Evolutionary conservation across 345 rosid species (phyloP).

Genomic region (Bretschneidera sinensis): DNA sequence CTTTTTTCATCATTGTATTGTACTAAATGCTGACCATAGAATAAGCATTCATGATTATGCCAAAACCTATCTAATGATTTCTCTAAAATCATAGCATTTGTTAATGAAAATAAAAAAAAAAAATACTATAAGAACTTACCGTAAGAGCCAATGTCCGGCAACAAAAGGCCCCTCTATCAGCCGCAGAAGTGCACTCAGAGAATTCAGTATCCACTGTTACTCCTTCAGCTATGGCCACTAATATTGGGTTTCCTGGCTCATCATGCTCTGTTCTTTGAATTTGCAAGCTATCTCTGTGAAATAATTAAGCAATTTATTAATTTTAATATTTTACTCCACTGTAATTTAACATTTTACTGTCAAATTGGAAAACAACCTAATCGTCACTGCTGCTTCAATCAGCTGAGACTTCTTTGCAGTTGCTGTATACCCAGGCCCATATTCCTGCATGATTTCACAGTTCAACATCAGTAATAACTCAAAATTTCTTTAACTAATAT

Average conservation of each 20-base stretch:
- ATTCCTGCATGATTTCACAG: slow-evolving; percentile 40
- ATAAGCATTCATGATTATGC: no score
- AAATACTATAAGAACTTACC: slow-evolving; percentile 39
- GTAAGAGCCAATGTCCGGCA: slow-evolving; percentile 59
- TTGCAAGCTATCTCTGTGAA: slow-evolving; percentile 53
- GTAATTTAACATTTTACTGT: no score
- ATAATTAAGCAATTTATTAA: not conserved
- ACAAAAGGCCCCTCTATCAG: slow-evolving; percentile 45
- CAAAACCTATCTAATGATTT: no score
- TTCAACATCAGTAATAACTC: not conserved
- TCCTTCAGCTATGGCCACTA: slow-evolving; percentile 20
- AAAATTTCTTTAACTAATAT: no score
- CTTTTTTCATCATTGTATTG: no score
- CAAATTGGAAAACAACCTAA: slow-evolving; percentile 38
- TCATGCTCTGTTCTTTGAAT: slow-evolving; percentile 34
- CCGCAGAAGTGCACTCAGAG: slow-evolving; percentile 41
- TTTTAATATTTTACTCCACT: no score
- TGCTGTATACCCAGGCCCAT: slow-evolving; percentile 68
- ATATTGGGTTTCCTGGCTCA: slow-evolving; percentile 19
- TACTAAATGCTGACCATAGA: no score
- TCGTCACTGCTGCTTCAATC: slow-evolving; percentile 50
- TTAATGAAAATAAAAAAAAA: not conserved
- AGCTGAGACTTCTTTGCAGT: slow-evolving; percentile 50
- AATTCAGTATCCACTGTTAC: slow-evolving; percentile 20
- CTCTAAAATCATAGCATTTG: not conserved